phyloP scores from a whole-genome alignment of 2,329 filamentous ascomycete genomes.

The Aspergillus ruber region DNA sequence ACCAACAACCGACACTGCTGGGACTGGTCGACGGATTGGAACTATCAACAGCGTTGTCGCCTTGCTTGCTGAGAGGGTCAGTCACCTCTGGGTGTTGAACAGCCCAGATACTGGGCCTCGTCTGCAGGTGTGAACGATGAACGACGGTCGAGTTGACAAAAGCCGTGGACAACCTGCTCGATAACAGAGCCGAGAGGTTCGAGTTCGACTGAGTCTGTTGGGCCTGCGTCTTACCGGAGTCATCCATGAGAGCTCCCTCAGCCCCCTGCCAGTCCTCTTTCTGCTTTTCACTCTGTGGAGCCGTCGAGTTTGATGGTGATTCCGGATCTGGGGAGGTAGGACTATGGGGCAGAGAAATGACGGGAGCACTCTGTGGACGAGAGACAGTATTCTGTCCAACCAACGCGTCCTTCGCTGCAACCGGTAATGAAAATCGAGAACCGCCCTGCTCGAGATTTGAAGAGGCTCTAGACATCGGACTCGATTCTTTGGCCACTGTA shows the following conservation, averaged over 20 bases:
- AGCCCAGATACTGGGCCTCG: conserved; percentile 26
- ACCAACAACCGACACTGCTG: conserved; percentile 15
- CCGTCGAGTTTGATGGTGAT: neutral
- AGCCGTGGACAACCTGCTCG: conserved; percentile 31
- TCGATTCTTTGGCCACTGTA: conserved; percentile 6
- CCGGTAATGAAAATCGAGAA: neutral
- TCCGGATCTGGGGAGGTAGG: neutral
- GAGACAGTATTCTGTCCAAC: neutral
- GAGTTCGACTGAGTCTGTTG: conserved; percentile 20
- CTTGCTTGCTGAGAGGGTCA: conserved; percentile 13
- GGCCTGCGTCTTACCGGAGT: neutral
- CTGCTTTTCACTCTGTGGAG: neutral
- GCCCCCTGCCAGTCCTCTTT: neutral
- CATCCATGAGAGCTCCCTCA: neutral
- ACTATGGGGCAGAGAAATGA: neutral
- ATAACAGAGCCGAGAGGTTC: conserved; percentile 27
- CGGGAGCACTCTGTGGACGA: neutral
- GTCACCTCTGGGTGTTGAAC: conserved; percentile 10
- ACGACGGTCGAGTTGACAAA: conserved; percentile 38
- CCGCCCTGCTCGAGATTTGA: neutral
- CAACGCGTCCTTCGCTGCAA: neutral
- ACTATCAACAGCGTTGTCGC: conserved; percentile 25
- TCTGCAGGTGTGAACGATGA: conserved; percentile 28
- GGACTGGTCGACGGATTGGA: conserved; percentile 26
- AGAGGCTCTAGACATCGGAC: neutral